phyloP scores from a whole-genome alignment of 306 rosid genomes.

The Cercis canadensis region DNA sequence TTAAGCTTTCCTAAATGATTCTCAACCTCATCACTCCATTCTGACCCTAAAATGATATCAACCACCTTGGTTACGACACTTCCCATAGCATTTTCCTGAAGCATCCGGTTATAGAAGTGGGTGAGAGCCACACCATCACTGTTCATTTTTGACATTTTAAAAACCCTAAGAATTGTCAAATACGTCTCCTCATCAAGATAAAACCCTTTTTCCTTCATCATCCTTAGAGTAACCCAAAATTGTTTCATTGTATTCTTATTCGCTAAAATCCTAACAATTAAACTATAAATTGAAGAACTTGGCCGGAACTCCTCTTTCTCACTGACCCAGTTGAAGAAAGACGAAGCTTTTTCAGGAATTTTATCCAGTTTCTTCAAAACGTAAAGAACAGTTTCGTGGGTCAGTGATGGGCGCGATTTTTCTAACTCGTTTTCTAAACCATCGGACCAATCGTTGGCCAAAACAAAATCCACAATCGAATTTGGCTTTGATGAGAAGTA shows the following conservation, averaged over 20 bases:
- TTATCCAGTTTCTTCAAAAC: constrained; percentile 67
- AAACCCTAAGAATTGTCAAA: constrained; percentile 39
- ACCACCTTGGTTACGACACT: constrained; percentile 59
- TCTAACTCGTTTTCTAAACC: constrained; percentile 60
- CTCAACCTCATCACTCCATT: constrained; percentile 64
- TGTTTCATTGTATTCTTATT: constrained; percentile 59
- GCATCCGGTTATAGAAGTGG: constrained; percentile 59
- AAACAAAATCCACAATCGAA: constrained; percentile 61
- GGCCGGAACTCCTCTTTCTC: constrained; percentile 60
- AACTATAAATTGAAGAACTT: constrained; percentile 65
- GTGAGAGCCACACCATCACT: constrained; percentile 55
- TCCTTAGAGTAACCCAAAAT: constrained; percentile 66
- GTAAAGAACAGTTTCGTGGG: constrained; percentile 74
- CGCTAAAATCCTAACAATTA: constrained; percentile 64
- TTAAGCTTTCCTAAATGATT: constrained; percentile 52
- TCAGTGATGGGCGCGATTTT: constrained; percentile 42
- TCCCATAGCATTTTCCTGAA: constrained; percentile 59
- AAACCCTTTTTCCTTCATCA: constrained; percentile 73
- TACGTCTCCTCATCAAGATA: constrained; percentile 64
- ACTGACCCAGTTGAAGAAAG: constrained; percentile 74
- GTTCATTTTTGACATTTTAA: constrained; percentile 60
- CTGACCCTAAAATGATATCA: constrained; percentile 55
- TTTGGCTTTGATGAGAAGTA: constrained; percentile 66
- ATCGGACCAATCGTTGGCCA: constrained; percentile 71
- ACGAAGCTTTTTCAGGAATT: constrained; percentile 65